Percentiles rank a stretch among this genome's conserved stretches.
Evolutionary conservation across 2,329 filamentous ascomycete genomes (phyloP).

Genomic region (Arachnomyces sp.): DNA sequence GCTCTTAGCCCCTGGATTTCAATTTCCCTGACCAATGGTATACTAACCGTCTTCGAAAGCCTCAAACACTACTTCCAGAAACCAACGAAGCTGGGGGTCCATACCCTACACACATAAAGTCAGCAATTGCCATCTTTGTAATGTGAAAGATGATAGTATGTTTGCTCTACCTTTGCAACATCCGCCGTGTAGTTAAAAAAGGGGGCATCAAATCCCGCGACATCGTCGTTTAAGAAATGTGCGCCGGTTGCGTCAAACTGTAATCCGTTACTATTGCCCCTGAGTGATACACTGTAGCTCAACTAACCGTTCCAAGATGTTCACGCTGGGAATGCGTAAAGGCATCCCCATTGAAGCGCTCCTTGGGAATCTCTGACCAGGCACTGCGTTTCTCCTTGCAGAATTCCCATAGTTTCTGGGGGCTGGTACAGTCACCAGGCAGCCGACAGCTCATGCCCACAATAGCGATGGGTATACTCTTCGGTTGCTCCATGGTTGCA

Average conservation of each 20-base stretch:
- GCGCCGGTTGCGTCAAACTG: no score
- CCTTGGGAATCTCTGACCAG: slow-evolving; percentile 12
- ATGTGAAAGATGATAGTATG: no score
- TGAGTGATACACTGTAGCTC: neutral
- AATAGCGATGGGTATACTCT: slow-evolving; percentile 14
- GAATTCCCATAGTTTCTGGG: slow-evolving; percentile 16
- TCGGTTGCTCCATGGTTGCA: no score
- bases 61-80: slow-evolving; percentile 24
- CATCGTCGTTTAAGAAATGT: slow-evolving; percentile 20
- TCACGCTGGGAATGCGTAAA: no score
- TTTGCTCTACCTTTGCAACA: slow-evolving; percentile 25
- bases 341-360: slow-evolving; percentile 13
- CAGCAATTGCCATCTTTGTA: no score
- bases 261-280: neutral
- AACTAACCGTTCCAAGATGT: slow-evolving; percentile 3
- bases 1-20: no score
- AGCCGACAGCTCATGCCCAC: slow-evolving; percentile 17
- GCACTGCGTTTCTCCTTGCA: slow-evolving; percentile 6
- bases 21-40: no score
- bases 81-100: slow-evolving; percentile 23
- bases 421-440: slow-evolving; percentile 11
- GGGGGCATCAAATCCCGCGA: slow-evolving; percentile 23
- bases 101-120: no score
- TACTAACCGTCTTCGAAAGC: slow-evolving; percentile 23
- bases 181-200: slow-evolving; percentile 28